phyloP scores from a whole-genome alignment of 352 stramenopile genomes.

The Phytophthora macrochlamydospora region DNA sequence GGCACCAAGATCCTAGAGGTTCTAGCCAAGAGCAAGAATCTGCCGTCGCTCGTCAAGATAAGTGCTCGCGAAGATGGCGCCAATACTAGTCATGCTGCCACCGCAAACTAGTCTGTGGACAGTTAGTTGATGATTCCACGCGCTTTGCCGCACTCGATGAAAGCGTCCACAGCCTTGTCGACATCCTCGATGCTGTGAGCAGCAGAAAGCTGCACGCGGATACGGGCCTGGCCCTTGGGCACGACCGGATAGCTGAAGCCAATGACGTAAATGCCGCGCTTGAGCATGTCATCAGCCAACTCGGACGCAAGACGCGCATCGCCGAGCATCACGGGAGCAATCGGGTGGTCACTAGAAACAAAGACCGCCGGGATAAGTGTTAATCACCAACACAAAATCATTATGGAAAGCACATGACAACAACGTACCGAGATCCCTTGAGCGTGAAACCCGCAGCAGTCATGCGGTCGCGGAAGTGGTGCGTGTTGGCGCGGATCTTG shows the following conservation, averaged over 20 bases:
- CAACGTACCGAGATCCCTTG: constrained; percentile 70
- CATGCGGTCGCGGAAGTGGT: constrained; percentile 93
- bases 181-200: constrained; percentile 93
- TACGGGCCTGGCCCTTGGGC: constrained; percentile 91
- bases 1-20: constrained; percentile 47
- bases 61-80: constrained; percentile 11
- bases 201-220: constrained; percentile 92
- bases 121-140: constrained; percentile 65
- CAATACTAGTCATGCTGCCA: constrained; percentile 6
- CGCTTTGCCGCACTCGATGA: constrained; percentile 90
- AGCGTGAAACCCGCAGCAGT: constrained; percentile 90
- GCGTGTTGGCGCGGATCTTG: constrained; percentile 89
- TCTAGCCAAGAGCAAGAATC: constrained; percentile 54
- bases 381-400: neutral
- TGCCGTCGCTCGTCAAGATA: constrained; percentile 62
- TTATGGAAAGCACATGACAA: no score
- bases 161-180: constrained; percentile 91
- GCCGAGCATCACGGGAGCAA: constrained; percentile 92
- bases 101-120: constrained; percentile 20
- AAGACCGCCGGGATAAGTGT: constrained; percentile 9
- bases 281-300: constrained; percentile 92
- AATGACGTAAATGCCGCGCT: constrained; percentile 94
- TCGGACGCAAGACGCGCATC: constrained; percentile 90
- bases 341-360: constrained; percentile 80
- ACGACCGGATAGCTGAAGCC: constrained; percentile 95